Evolutionary conservation across 805 yeast genomes (phyloP), one percentile per base, ranked within the genome.

Genomic region (Teunomyces stri): DNA sequence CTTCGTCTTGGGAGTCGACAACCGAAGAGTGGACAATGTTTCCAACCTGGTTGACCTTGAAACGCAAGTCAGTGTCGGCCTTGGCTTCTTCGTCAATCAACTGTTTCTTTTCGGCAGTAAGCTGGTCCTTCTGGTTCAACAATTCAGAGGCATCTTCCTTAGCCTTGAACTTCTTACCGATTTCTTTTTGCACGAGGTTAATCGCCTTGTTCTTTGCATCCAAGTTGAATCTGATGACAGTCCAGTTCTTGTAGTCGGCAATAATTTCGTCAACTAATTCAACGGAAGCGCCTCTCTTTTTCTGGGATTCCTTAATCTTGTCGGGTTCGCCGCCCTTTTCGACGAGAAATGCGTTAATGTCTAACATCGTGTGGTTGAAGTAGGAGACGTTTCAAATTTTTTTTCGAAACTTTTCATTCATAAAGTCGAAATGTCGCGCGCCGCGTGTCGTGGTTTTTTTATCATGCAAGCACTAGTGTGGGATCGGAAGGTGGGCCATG

Each of bases 311-410:
- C 67, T 86, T 86, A 65, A 94, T 89, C 46, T 75, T 75, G 57
- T 91, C 92, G 37, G 99, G 97, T 68, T 91, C 82, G 53, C 99
- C 99, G 50, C 99, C 99, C 72, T 90, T 92, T 65, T 94, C 99
- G 58, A 84, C 96, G 58, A 94, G 85, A 67, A 94, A 94, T 65
- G 87, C 87, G 56, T 85, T 76, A 56, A 94, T 89, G 69, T 94
- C 99, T 72, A 94, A 83, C 99, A 94, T 92, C 35, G 27, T 50
- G 25, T 37, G 40, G 22, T 22, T 15, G 13, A 11, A 36, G 40
- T 12, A 21, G 15, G 40, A 20, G 13, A 27, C 41, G 33, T 27
- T 28, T 20, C 16, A 20, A 28, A 37, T 37, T 36, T 30, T 35
- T 35, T 35, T 46, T 42, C 33, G 35, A 44, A 27, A 39, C 18